Conservation (phyloP, 371 early-diverging fungal species). For the Amoeboradix gromovi region DNA sequence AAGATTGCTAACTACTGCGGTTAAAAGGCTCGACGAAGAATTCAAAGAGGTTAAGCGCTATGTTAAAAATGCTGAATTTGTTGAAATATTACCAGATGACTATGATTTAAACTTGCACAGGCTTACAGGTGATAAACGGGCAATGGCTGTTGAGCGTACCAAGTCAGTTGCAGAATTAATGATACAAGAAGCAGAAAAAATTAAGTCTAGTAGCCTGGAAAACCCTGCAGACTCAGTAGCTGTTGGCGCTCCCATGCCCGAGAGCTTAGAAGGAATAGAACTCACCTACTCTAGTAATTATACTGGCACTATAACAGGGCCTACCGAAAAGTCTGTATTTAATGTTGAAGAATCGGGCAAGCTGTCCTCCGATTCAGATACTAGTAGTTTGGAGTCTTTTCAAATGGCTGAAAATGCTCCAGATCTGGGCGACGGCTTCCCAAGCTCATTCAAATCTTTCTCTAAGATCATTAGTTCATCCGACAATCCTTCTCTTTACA, state of each 20-base stretch:
- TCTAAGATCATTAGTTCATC: too few species aligned
- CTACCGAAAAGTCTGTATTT: neutral
- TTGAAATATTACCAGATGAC: neutral
- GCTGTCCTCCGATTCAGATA: neutral
- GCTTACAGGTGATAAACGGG: neutral
- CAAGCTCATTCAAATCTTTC: too few species aligned
- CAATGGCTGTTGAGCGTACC: neutral
- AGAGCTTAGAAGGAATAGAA: too few species aligned
- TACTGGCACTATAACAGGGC: too few species aligned
- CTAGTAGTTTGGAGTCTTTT: neutral
- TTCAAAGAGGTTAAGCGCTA: neutral
- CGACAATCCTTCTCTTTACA: too few species aligned
- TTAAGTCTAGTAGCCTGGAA: neutral
- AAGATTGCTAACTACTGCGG: neutral
- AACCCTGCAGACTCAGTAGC: neutral
- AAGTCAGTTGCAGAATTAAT: neutral
- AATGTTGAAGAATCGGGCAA: neutral
- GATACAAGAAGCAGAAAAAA: neutral
- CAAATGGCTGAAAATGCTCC: neutral
- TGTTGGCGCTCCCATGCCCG: too few species aligned
- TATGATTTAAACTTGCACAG: neutral
- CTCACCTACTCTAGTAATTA: too few species aligned
- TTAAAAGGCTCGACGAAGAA: neutral
- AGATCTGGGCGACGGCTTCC: too few species aligned
- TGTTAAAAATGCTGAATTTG: neutral